phyloP scores from a whole-genome alignment of 2,329 filamentous ascomycete species.

The Juglanconis juglandina region DNA sequence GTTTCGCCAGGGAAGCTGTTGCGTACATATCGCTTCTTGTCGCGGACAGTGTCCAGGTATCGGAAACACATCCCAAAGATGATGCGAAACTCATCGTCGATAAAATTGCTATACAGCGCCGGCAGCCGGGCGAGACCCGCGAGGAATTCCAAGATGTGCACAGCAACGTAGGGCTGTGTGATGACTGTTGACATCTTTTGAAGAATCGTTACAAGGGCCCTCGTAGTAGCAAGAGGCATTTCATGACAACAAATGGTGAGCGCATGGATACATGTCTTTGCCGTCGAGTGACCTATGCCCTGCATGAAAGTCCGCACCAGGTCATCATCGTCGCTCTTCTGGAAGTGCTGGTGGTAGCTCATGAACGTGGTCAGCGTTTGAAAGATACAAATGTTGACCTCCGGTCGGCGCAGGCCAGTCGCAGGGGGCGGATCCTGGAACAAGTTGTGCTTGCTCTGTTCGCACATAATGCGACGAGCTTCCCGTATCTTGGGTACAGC shows the following conservation, averaged over 20 bases:
- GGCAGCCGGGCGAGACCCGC: constrained; percentile 81
- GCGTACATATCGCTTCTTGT: constrained; percentile 52
- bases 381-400: constrained; percentile 85
- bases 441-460: constrained; percentile 72
- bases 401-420: constrained; percentile 79
- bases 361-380: constrained; percentile 83
- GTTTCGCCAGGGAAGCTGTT: constrained; percentile 44
- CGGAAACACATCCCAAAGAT: constrained; percentile 95
- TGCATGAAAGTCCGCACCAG: constrained; percentile 82
- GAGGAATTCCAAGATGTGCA: constrained; percentile 96
- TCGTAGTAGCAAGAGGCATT: constrained; percentile 80
- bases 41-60: constrained; percentile 84
- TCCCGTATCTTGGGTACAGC: constrained; percentile 72
- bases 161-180: constrained; percentile 84
- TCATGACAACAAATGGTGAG: constrained; percentile 94
- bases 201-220: constrained; percentile 78
- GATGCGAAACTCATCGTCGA: constrained; percentile 86
- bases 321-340: constrained; percentile 82
- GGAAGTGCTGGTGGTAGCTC: constrained; percentile 83
- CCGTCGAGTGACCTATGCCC: constrained; percentile 83
- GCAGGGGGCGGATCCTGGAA: constrained; percentile 78
- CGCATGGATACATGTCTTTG: constrained; percentile 91
- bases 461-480: constrained; percentile 73
- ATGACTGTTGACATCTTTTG: constrained; percentile 96
- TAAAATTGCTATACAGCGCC: constrained; percentile 81